A percentile compares a stretch with the other conserved stretches of the same genome.
These are phyloP conservation scores for Glycyrrhiza uralensis DNA, from an alignment of 306 rosid species.

Conservation along the genomic window DNA sequence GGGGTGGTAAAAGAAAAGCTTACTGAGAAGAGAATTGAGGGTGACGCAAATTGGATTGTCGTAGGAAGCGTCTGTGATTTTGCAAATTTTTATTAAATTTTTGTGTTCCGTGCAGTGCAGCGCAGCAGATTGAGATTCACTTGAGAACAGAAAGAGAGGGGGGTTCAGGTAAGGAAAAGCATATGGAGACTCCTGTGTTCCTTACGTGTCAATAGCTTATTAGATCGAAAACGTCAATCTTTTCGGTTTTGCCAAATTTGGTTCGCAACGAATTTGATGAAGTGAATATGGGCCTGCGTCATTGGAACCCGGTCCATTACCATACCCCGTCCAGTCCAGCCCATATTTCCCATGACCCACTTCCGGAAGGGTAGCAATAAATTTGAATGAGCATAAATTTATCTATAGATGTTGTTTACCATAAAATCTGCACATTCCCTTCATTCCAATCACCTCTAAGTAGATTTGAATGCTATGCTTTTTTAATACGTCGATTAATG, in stretches of 20 bases:
- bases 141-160: slow-evolving; percentile 14
- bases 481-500: no score
- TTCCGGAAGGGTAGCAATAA: no score
- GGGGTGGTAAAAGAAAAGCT: slow-evolving; percentile 27
- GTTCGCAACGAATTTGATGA: slow-evolving; percentile 32
- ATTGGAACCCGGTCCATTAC: no score
- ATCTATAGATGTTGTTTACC: no score
- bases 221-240: slow-evolving; percentile 37
- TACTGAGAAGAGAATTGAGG: slow-evolving; percentile 49
- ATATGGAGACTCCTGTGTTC: slow-evolving; percentile 33
- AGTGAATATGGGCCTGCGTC: background rate
- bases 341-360: background rate
- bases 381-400: no score
- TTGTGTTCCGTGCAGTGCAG: slow-evolving; percentile 2
- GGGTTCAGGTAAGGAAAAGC: slow-evolving; percentile 51
- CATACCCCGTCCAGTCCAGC: slow-evolving; percentile 6
- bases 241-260: background rate
- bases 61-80: slow-evolving; percentile 25
- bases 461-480: no score
- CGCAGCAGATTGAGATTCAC: slow-evolving; percentile 11
- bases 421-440: no score
- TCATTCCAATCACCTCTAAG: no score
- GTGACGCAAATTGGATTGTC: slow-evolving; percentile 39
- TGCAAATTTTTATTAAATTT: background rate
- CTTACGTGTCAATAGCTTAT: slow-evolving; percentile 1